Evolutionary conservation across 495 filamentous ascomycete species (phyloP).

Genomic region (Achaetomiella virescens): DNA sequence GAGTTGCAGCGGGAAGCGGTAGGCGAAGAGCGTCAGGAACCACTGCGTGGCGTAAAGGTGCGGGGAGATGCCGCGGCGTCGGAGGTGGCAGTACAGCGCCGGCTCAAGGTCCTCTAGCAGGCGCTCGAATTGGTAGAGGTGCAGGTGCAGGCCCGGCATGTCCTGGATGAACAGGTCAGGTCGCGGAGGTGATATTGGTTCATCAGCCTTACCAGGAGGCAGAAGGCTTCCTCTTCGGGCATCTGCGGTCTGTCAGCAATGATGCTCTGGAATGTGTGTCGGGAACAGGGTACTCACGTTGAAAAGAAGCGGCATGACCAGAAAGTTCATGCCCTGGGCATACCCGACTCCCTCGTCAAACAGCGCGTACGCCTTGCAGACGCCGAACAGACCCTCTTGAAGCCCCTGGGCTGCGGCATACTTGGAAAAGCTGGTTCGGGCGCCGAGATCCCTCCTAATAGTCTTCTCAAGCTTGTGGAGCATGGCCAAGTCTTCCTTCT

Average conservation of each 20-base stretch:
- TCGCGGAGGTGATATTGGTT: slow-evolving; percentile 91
- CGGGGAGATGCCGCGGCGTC: slow-evolving; percentile 77
- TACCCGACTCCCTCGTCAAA: slow-evolving; percentile 94
- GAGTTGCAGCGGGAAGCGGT: slow-evolving; percentile 93
- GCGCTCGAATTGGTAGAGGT: slow-evolving; percentile 91
- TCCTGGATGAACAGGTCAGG: slow-evolving; percentile 90
- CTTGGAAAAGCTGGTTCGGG: slow-evolving; percentile 93
- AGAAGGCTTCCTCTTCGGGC: slow-evolving; percentile 96
- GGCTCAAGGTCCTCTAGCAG: slow-evolving; percentile 92
- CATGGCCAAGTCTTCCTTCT: slow-evolving; percentile 65
- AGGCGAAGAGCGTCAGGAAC: slow-evolving; percentile 98
- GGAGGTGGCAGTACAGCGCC: slow-evolving; percentile 89
- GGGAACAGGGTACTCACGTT: slow-evolving; percentile 54
- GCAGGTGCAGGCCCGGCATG: slow-evolving; percentile 92
- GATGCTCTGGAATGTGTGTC: neutral
- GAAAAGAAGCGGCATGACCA: slow-evolving; percentile 94
- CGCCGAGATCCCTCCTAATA: slow-evolving; percentile 84
- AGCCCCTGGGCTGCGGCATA: slow-evolving; percentile 81
- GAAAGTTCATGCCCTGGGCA: slow-evolving; percentile 98
- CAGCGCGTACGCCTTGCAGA: slow-evolving; percentile 96
- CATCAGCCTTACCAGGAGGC: slow-evolving; percentile 89
- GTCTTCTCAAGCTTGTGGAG: slow-evolving; percentile 81
- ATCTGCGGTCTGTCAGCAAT: slow-evolving; percentile 49
- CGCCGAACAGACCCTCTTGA: slow-evolving; percentile 88
- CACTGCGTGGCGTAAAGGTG: slow-evolving; percentile 97